Percentiles rank a stretch among this genome's conserved stretches.
These are phyloP conservation scores for Arthrobotrys sinensis DNA, from an alignment of 2,329 filamentous ascomycete genomes.

Conservation along the genomic window DNA sequence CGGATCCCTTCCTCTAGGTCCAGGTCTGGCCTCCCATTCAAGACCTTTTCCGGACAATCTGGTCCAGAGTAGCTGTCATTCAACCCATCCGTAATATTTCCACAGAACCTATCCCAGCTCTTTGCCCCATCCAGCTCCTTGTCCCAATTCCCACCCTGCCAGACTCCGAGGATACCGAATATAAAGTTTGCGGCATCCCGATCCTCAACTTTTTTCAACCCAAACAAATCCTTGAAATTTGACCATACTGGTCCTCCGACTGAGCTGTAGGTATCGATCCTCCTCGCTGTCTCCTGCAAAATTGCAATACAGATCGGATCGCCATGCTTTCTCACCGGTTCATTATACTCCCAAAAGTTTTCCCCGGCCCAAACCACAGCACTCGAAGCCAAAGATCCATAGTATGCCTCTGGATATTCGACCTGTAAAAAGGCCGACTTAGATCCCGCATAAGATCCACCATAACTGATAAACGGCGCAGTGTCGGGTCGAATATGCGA, in stretches of 20 bases:
- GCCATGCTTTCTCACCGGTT: constrained; percentile 73
- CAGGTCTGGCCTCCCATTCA: neutral
- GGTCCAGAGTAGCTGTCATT: neutral
- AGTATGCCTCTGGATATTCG: constrained; percentile 83
- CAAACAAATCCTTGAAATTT: constrained; percentile 72
- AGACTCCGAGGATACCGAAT: constrained; percentile 30
- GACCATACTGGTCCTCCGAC: constrained; percentile 69
- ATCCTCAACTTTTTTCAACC: constrained; percentile 69
- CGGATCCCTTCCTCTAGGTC: constrained; percentile 43
- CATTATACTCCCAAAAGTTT: constrained; percentile 80
- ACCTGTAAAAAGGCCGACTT: constrained; percentile 83
- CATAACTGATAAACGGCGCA: constrained; percentile 83
- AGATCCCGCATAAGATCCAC: constrained; percentile 86
- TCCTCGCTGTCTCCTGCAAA: constrained; percentile 75
- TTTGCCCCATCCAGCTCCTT: constrained; percentile 35
- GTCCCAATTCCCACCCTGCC: constrained; percentile 55
- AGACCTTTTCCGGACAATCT: constrained; percentile 14
- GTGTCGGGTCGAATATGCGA: constrained; percentile 77
- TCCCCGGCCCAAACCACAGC: constrained; percentile 83
- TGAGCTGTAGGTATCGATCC: constrained; percentile 75
- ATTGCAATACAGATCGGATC: constrained; percentile 76
- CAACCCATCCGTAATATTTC: constrained; percentile 46
- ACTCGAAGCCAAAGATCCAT: constrained; percentile 83
- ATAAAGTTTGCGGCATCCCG: constrained; percentile 41
- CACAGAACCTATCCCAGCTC: constrained; percentile 53